phyloP scores from a whole-genome alignment of 805 yeast genomes.

The Candida sakaeoensis region DNA sequence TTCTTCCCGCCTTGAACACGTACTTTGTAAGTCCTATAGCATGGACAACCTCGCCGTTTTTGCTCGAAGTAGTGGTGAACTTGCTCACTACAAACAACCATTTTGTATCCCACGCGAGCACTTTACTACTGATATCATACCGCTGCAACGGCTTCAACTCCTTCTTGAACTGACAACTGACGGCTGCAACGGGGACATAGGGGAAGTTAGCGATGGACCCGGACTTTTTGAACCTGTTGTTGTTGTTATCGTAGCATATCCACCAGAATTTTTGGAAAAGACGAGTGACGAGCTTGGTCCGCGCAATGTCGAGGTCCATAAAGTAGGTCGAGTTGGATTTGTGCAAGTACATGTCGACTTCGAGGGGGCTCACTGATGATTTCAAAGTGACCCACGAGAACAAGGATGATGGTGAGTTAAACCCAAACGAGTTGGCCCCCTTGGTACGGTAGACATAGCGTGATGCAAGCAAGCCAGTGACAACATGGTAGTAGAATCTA shows the following conservation, averaged over 20 bases:
- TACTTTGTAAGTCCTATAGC: slow-evolving; percentile 71
- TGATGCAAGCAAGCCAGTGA: slow-evolving; percentile 40
- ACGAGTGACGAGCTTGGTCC: slow-evolving; percentile 58
- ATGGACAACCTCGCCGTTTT: slow-evolving; percentile 43
- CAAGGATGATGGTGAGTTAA: slow-evolving; percentile 25
- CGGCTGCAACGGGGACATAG: slow-evolving; percentile 74
- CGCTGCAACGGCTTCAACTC: slow-evolving; percentile 68
- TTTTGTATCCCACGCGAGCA: slow-evolving; percentile 82
- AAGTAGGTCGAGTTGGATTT: slow-evolving; percentile 86
- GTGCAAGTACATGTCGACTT: slow-evolving; percentile 83
- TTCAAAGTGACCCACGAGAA: slow-evolving; percentile 42
- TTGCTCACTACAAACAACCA: slow-evolving; percentile 74
- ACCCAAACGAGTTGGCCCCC: slow-evolving; percentile 30
- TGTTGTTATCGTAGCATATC: slow-evolving; percentile 37
- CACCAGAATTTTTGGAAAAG: slow-evolving; percentile 56
- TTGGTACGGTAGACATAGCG: slow-evolving; percentile 19
- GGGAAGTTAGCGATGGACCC: slow-evolving; percentile 38
- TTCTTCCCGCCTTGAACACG: slow-evolving; percentile 66
- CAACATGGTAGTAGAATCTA: slow-evolving; percentile 53
- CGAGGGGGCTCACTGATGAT: slow-evolving; percentile 69
- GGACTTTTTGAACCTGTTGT: slow-evolving; percentile 27
- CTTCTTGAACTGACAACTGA: slow-evolving; percentile 60
- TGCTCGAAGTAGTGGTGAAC: slow-evolving; percentile 43
- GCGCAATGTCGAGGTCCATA: slow-evolving; percentile 72
- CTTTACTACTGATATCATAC: slow-evolving; percentile 53